A percentile compares a stretch with the other conserved stretches of the same genome.
phyloP scores from a whole-genome alignment of 129 eudicot genomes.

The Chrysanthemum makinoi region DNA sequence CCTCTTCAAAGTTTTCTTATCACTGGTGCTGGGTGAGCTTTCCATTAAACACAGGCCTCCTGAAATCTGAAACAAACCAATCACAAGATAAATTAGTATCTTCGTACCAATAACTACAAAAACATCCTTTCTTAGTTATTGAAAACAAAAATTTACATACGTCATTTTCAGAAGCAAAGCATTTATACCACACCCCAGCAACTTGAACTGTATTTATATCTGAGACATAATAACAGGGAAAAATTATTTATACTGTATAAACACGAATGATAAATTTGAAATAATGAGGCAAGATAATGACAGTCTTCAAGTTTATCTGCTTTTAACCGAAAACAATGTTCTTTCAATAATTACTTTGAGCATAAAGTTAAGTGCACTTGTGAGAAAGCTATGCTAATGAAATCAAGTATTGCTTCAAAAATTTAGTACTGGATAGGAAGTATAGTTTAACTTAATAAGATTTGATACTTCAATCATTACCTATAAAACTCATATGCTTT shows the following conservation, averaged over 20 bases:
- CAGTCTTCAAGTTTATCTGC: conserved; percentile 23
- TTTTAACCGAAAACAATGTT: conserved; percentile 22
- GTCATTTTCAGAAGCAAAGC: conserved; percentile 55
- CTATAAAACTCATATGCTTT: conserved; percentile 23
- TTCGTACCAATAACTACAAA: not conserved
- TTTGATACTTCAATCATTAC: conserved; percentile 28
- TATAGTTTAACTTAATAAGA: conserved; percentile 12
- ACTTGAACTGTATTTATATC: conserved; percentile 10
- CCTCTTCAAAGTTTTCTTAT: conserved; percentile 71
- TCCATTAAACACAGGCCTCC: conserved; percentile 60
- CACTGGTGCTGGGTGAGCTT: conserved; percentile 53
- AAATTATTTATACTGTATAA: conserved; percentile 3
- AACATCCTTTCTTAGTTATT: not conserved
- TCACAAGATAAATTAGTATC: not conserved
- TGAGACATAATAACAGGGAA: conserved; percentile 13
- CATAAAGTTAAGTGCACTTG: conserved; percentile 28
- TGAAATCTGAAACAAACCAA: conserved; percentile 36
- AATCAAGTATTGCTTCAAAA: conserved; percentile 23
- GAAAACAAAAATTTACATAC: conserved; percentile 25
- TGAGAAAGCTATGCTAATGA: conserved; percentile 25
- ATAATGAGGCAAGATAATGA: conserved; percentile 21
- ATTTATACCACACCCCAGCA: conserved; percentile 22
- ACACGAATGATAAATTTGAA: conserved; percentile 8
- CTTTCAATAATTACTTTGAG: conserved; percentile 30
- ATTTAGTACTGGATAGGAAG: conserved; percentile 20